These are phyloP conservation scores for Chlamydomonas eustigma DNA, from an alignment of 139 green algal species.

Conservation along the genomic window DNA sequence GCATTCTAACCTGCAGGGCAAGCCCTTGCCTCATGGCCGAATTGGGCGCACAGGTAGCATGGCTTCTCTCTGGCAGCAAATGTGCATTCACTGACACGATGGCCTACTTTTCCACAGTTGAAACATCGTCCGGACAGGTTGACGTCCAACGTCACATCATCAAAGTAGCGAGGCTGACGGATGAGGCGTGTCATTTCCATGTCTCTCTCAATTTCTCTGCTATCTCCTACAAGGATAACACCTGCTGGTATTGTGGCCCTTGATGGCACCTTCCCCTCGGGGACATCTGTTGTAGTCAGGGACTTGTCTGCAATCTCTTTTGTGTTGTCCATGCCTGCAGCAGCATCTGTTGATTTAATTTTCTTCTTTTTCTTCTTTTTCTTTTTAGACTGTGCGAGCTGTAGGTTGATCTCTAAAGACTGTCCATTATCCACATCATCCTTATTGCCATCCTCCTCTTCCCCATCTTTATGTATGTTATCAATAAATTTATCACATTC, in stretches of 20 bases:
- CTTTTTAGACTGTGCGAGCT: too few species aligned
- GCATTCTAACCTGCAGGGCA: slow-evolving; percentile 54
- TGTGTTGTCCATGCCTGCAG: too few species aligned
- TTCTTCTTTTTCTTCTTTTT: too few species aligned
- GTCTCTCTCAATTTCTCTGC: not conserved
- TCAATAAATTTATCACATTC: too few species aligned
- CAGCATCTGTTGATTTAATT: too few species aligned
- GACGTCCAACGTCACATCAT: slow-evolving; percentile 1
- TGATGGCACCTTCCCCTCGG: too few species aligned
- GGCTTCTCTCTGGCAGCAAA: slow-evolving; percentile 30
- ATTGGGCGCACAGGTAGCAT: slow-evolving; percentile 68
- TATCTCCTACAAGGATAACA: not conserved
- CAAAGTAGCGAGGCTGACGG: slow-evolving; percentile 2
- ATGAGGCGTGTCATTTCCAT: not conserved
- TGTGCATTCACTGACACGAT: slow-evolving; percentile 32
- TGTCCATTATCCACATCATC: not conserved
- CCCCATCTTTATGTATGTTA: too few species aligned
- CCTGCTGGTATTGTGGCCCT: too few species aligned
- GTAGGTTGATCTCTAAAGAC: too few species aligned
- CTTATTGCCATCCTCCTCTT: not conserved
- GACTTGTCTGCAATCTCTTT: too few species aligned
- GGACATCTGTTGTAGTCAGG: too few species aligned
- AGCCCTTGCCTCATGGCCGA: slow-evolving; percentile 46
- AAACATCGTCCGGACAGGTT: slow-evolving; percentile 20
- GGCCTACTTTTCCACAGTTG: slow-evolving; percentile 24